Evolutionary conservation across 2,329 filamentous ascomycete species (phyloP), one percentile per base, ranked within the genome.

Genomic region (Epichloe festucae): DNA sequence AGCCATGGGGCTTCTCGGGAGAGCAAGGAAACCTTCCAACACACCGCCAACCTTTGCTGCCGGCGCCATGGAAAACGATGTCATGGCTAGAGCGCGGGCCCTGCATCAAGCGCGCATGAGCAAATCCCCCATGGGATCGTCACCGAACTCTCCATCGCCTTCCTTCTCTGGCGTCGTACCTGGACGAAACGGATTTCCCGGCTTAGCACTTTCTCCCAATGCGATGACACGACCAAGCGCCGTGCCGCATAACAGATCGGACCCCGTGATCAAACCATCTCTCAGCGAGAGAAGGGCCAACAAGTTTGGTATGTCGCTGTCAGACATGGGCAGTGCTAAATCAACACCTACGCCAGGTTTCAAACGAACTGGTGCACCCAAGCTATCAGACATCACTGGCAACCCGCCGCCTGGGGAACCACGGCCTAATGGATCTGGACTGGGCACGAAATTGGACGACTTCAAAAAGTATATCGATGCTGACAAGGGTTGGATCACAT

Each of bases 401-500:
- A 52, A 56, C 36, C 51, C 54, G 42, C 27, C 58, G 3, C 54
- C 57, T 7, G 56, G 46, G 38, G 55, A 53, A 6, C 49, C 52
- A 58, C 35, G 58, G 55, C n/a, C 66, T 58, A 70, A 72, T 46
- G 67, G 66, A 15, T 57, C 66, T 36, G 61, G 63, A 4, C 68
- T 68, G 39, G 67, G 72, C 17, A 77, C 77, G 2, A 74, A 77
- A 59, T 65, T 81, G 63, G 76, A 76, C 57, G 77, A 81, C 51
- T 82, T 81, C 61, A 78, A 78, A 35, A 84, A 96, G 56, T 93
- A 87, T 62, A 87, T 98, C 54, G 90, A 98, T 63, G 85, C 89
- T 0, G 87, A 96, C 62, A 88, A 88, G 48, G 93, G 93, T 11
- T 94, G 86, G 59, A 75, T 98, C 56, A 94, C 84, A 8, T 98